Percentiles rank a stretch among this genome's conserved stretches.
Conservation (phyloP, 192 early-diverging fungal genomes). For the Backusella parvicylindrica region DNA sequence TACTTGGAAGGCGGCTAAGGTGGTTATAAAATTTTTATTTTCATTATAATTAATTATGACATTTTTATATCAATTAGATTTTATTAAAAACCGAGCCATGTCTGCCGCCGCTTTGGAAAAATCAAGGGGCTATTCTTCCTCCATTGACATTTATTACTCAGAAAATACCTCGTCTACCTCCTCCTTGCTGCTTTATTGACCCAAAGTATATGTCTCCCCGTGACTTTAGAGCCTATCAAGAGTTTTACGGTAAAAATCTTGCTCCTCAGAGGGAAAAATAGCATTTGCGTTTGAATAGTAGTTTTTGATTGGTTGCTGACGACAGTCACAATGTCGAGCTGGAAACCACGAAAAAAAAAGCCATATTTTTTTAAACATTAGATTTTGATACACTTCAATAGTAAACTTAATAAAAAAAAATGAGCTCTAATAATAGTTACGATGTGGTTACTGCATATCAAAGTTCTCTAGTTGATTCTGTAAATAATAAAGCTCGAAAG, state of each 20-base stretch:
- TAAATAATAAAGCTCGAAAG: constrained; percentile 7
- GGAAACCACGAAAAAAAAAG: neutral
- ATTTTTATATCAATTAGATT: neutral
- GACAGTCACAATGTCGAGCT: neutral
- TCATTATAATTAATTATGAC: neutral
- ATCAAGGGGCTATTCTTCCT: neutral
- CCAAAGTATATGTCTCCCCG: neutral
- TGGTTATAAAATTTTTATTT: neutral
- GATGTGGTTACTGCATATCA: constrained; percentile 38
- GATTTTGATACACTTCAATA: neutral
- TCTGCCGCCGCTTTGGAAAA: neutral
- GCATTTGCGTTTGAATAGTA: neutral
- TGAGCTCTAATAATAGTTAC: neutral
- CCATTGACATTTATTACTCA: neutral
- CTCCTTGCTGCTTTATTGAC: neutral
- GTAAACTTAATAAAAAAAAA: neutral
- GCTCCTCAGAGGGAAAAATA: too few relatives aligned
- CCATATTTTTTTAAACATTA: neutral
- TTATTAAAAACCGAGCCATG: neutral
- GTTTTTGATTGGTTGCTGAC: neutral
- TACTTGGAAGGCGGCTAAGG: neutral
- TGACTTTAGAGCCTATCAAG: neutral
- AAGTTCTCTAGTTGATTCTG: constrained; percentile 29
- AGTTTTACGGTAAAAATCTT: neutral
- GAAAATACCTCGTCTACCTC: neutral